Evolutionary conservation across 805 yeast genomes (phyloP), one percentile per base, ranked within the genome.

Genomic region (Pichia paraexigua): DNA sequence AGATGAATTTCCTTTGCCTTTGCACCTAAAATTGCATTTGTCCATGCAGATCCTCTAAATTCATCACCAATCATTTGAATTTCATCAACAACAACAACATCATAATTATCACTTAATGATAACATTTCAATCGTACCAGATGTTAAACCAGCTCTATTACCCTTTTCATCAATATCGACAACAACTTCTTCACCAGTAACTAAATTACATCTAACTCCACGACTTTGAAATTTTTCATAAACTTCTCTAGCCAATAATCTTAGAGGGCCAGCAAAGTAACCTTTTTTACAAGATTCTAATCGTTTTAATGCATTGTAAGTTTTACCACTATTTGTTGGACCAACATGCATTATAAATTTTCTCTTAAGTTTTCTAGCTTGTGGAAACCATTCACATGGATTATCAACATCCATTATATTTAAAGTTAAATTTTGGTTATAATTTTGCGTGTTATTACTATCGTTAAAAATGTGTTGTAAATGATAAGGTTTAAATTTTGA

Each of bases 261-360:
- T 45, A 94, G 70, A 0, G 99, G 99, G 1, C 98, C 98, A 0
- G 98, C 98, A 67, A 84, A 94, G 58, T 85, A 87, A 0, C 99
- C 99, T 20, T 82, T 75, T 32, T 80, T 73, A 17, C 89, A 81
- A 21, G 66, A 60, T 58, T 82, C 82, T 46, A 94, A 72, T 50
- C 80, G 75, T 59, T 85, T 74, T 45, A 94, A 69, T 0, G 98
- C 96, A 46, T 79, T 77, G 63, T 87, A 87, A 0, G 98, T 94
- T 62, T 94, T 94, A 13, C 99, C 99, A 58, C 94, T 83, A 65
- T 94, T 94, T 0, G 99, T 94, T 1, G 99, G 99, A 0, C 99
- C 99, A 12, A 94, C 87, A 64, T 94, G 99, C 82, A 94, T 78
- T n/a, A 85, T 76, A 46, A 94, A 75, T 47, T 85, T 83, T 41